These are phyloP conservation scores for Carex pumila DNA, from an alignment of 176 grass and related monocot species.

Conservation along the genomic window DNA sequence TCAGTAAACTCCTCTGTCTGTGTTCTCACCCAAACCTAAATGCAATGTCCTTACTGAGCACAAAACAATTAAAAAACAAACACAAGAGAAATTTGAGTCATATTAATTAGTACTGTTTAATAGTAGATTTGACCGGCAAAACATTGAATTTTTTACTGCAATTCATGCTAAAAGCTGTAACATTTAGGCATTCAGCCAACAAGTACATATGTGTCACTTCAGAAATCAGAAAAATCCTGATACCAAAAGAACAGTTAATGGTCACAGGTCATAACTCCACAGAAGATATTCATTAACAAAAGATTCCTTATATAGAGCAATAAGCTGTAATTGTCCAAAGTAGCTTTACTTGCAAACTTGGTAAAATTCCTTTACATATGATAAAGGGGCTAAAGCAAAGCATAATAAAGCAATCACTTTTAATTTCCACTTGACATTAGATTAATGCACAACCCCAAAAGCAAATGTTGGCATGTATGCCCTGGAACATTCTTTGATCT, in stretches of 20 bases:
- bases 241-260: background rate
- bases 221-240: background rate
- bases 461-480: background rate
- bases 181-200: background rate
- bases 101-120: background rate
- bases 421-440: constrained; percentile 11
- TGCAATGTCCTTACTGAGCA: background rate
- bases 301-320: background rate
- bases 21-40: background rate
- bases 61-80: background rate
- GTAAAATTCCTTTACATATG: constrained; percentile 5
- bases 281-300: background rate
- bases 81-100: background rate
- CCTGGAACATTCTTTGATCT: constrained; percentile 5
- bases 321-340: background rate
- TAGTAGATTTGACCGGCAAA: background rate
- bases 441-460: constrained; percentile 3
- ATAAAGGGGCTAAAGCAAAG: background rate
- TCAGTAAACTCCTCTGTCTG: too few relatives aligned
- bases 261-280: background rate
- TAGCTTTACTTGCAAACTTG: background rate
- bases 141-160: background rate
- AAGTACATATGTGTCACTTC: background rate
- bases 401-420: constrained; percentile 9
- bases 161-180: background rate